A percentile compares a stretch with the other conserved stretches of the same genome.
These are phyloP conservation scores for Phialemoniopsis sp. DNA, from an alignment of 2,329 filamentous ascomycete species.

Conservation along the genomic window DNA sequence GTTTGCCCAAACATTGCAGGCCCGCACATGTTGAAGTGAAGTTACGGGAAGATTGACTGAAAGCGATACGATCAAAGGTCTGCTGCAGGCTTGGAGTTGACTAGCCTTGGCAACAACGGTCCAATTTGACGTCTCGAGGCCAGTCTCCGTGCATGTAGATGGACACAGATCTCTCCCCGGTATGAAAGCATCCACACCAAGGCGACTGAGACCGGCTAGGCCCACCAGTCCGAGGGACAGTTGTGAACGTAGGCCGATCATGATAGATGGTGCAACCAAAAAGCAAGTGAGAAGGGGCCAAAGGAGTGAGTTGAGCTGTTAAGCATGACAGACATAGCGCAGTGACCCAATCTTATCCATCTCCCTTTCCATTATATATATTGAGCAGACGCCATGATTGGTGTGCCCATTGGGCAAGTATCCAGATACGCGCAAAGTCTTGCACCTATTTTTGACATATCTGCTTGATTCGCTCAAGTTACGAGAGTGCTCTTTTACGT, in stretches of 20 bases:
- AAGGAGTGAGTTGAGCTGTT: neutral
- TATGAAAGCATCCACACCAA: constrained; percentile 1
- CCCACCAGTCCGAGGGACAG: constrained; percentile 1
- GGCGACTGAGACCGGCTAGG: too few species aligned
- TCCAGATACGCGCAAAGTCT: too few species aligned
- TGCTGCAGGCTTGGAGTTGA: constrained; percentile 4
- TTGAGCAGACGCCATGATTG: too few species aligned
- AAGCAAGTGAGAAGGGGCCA: neutral
- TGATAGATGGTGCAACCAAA: neutral
- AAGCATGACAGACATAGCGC: neutral
- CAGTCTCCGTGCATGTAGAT: constrained; percentile 2
- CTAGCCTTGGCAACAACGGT: constrained; percentile 4
- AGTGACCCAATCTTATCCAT: too few species aligned
- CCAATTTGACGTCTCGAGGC: constrained; percentile 5
- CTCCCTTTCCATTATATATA: too few species aligned
- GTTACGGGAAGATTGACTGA: constrained; percentile 1
- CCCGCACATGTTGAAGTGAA: constrained; percentile 5
- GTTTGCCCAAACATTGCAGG: constrained; percentile 4
- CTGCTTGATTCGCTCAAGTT: too few species aligned
- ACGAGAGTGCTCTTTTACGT: too few species aligned
- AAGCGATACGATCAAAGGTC: constrained; percentile 2
- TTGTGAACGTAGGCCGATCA: neutral
- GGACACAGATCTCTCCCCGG: constrained; percentile 5
- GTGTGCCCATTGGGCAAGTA: too few species aligned
- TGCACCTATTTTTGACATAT: too few species aligned